phyloP scores from a whole-genome alignment of 352 stramenopile genomes.

The Synura sp. region DNA sequence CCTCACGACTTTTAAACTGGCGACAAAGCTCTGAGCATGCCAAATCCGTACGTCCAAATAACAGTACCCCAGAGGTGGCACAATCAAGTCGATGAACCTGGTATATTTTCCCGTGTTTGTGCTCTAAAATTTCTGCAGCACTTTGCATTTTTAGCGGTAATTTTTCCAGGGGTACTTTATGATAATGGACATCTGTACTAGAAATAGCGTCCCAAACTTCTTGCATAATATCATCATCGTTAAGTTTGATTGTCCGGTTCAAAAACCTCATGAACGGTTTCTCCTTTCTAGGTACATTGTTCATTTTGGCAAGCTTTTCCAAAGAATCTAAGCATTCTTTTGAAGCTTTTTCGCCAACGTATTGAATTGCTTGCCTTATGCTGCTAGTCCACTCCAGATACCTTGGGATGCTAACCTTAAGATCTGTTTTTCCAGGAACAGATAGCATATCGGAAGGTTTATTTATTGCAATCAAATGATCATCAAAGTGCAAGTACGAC shows the following conservation, averaged over 20 bases:
- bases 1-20: no score
- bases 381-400: background rate
- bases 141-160: no score
- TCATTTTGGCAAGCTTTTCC: no score
- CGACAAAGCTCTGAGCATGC: background rate
- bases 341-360: no score
- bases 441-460: background rate
- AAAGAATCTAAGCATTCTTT: no score
- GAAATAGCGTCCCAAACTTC: no score
- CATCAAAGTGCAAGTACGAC: no score
- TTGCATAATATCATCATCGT: no score
- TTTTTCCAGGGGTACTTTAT: no score
- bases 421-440: conserved; percentile 2
- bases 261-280: no score
- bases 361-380: background rate
- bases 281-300: background rate
- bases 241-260: no score
- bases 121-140: background rate
- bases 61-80: conserved; percentile 37
- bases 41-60: conserved; percentile 27
- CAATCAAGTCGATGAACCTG: conserved; percentile 40
- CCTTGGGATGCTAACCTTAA: background rate
- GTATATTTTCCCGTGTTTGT: background rate
- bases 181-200: no score
- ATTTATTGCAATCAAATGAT: background rate